phyloP scores from a whole-genome alignment of 768 basidiomycete species.

The Baorangia bicolor region DNA sequence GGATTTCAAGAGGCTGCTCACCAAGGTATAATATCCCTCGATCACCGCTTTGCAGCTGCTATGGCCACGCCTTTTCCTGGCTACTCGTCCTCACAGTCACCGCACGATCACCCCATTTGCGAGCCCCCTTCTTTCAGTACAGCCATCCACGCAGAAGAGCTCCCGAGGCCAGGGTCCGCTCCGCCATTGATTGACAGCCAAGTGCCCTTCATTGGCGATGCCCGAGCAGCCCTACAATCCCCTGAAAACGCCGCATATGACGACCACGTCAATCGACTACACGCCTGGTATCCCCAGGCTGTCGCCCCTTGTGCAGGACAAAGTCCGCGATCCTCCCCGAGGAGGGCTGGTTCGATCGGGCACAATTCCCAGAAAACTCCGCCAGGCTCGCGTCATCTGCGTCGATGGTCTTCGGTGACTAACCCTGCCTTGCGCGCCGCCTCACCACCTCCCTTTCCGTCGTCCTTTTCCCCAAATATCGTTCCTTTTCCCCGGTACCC shows the following conservation, averaged over 20 bases:
- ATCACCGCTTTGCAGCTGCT: constrained; percentile 23
- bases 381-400: constrained; percentile 28
- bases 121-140: constrained; percentile 28
- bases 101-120: constrained; percentile 28
- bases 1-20: constrained; percentile 17
- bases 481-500: constrained; percentile 22
- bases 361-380: constrained; percentile 31
- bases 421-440: constrained; percentile 26
- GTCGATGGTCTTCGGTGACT: constrained; percentile 33
- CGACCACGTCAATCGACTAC: constrained; percentile 19
- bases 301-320: constrained; percentile 17
- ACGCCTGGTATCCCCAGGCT: constrained; percentile 22
- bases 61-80: constrained; percentile 31
- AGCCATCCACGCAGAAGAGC: constrained; percentile 22
- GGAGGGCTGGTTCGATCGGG: constrained; percentile 33
- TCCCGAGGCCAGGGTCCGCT: constrained; percentile 29
- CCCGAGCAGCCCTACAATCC: constrained; percentile 21
- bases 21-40: constrained; percentile 20
- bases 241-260: constrained; percentile 12
- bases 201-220: constrained; percentile 29
- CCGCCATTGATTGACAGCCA: constrained; percentile 30
- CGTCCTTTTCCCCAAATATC: constrained; percentile 11
- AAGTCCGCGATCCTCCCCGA: constrained; percentile 35
- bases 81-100: constrained; percentile 32
- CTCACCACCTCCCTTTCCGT: constrained; percentile 18